phyloP scores from a whole-genome alignment of 2,329 filamentous ascomycete genomes.

The Colletotrichum phormii region DNA sequence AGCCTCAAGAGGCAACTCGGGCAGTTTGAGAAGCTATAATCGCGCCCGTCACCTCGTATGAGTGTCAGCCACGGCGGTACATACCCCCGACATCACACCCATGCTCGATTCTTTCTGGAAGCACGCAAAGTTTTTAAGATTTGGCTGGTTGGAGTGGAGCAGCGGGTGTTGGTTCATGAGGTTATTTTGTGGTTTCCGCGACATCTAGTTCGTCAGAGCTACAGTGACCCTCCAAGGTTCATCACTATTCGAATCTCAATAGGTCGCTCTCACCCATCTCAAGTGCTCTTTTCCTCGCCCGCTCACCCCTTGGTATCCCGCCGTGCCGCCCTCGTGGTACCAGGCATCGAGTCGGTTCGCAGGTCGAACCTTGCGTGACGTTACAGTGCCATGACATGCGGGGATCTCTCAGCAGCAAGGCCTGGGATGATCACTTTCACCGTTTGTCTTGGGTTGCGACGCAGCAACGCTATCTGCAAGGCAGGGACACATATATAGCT shows the following conservation, averaged over 20 bases:
- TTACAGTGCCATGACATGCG: conserved; percentile 35
- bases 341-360: conserved; percentile 2
- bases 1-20: conserved; percentile 15
- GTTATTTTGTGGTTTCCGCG: conserved; percentile 22
- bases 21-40: not conserved
- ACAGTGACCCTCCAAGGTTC: not conserved
- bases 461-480: not conserved
- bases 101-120: conserved; percentile 14
- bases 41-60: not conserved
- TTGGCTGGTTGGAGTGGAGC: not conserved
- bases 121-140: not conserved
- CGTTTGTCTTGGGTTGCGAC: conserved; percentile 17
- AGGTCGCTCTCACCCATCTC: not conserved
- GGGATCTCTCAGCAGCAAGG: not conserved
- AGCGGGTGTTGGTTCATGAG: conserved; percentile 1
- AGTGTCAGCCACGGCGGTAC: conserved; percentile 1
- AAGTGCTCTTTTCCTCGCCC: not conserved
- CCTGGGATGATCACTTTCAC: conserved; percentile 25
- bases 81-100: not conserved
- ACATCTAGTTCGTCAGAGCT: not conserved
- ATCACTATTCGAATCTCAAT: not conserved
- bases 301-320: not conserved
- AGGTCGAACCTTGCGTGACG: conserved; percentile 30
- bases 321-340: not conserved
- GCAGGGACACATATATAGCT: conserved; percentile 15